Evolutionary conservation across 1,139 yeast genomes (phyloP), one percentile per base, ranked within the genome.

Genomic region (Maudiozyma humilis): DNA sequence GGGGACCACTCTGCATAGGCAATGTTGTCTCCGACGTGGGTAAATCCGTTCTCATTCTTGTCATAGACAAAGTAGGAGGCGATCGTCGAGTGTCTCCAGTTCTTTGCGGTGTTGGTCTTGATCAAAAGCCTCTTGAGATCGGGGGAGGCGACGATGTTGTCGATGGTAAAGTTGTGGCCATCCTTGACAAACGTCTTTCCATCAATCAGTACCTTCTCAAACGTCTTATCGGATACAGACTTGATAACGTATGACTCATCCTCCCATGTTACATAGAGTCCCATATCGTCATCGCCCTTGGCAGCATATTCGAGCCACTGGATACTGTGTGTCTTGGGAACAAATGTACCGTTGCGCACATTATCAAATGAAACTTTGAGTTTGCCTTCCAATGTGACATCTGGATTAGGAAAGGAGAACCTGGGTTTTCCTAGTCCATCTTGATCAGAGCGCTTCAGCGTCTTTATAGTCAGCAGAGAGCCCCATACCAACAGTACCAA

Each of bases 71-170:
- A 91, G 62, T 79, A 88, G 14, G 73, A 59, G 0, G 85, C 84
- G 51, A 71, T 72, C 1, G 80, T 69, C 2, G 96, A 91, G 58
- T 88, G 94, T 55, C 98, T 75, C 88, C 94, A 91, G 56, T 80
- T 78, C 48, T 76, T 72, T 25, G 74, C 69, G 15, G 69, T 57
- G 53, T 85, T 79, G 69, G 52, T 83, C 66, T 54, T 72, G 33
- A 83, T 63, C 31, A 82, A 55, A 0, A 84, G 82, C 50, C 64
- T 67, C 33, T 67, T 60, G 56, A 82, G 69, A 62, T 82, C 75
- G 25, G 88, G 86, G 19, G 87, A 79, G 1, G 87, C 82, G 3
- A 67, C 67, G 38, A 82, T 67, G 20, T 65, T 64, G 40, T 75
- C 79, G 25, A 83, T 74, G 1, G 64, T 65, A 53, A 74, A 76